Base-by-base conservation (phyloP, 306 rosid species). In the Adenanthera pavonina region DNA sequence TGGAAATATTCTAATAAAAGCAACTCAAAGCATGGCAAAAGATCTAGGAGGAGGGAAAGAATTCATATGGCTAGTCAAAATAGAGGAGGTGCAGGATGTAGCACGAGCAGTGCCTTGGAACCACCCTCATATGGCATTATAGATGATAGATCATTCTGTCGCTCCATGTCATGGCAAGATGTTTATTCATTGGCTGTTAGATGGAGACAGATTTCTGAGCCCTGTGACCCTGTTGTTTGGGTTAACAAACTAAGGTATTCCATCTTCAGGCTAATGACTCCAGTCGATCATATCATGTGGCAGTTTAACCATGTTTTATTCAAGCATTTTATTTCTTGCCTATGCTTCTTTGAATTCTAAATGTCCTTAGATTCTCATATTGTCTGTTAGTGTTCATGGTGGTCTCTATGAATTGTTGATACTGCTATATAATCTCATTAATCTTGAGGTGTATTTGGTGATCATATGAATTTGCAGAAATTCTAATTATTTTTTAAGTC, bases 21-120 rank as follows among this genome's bases (percentile, higher is more conserved):
- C 80, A 86, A 87, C 72, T 82, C 92, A 40, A 95, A 92, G 90
- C 19, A 75, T 84, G 93, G 98, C 47, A 95, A 89, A 88, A 86
- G 91, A 89, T 85, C 88, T 73, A 87, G 93, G 71, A 88, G 98
- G 87, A 92, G 94, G 87, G 98, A 95, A 20, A 92, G 96, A 88
- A 34, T 89, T 62, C 89, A 88, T 60, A 75, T 92, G 75, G 86
- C 92, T 25, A 93, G 98, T 85, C 95, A 91, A 83, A 95, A 95
- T 74, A 89, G 99, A 88, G 99, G 99, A 74, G 99, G 99, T 64
- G 93, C 98, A 57, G 97, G 99, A 82, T 93, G 98, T 85, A 95
- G 96, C 84, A 92, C 97, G 0, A 95, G 98, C 87, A 87, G 90
- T 85, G 80, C 82, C 78, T 84, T 87, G 30, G 93, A 89, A 78